These are phyloP conservation scores for Coffea canephora DNA, from an alignment of 257 asterid genomes.

Conservation along the genomic window DNA sequence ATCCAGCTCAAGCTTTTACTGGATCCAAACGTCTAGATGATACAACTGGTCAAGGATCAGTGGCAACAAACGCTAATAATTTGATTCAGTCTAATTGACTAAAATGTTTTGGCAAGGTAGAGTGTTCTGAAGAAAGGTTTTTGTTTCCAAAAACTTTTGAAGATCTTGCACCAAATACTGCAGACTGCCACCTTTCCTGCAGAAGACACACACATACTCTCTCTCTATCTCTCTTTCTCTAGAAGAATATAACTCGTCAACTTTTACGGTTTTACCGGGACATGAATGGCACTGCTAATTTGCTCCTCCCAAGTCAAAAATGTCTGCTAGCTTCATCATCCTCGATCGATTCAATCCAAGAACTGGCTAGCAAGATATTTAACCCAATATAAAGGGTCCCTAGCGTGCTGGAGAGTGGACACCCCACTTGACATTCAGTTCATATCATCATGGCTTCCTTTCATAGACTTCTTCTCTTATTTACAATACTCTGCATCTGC, in stretches of 20 bases:
- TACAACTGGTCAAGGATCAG: neutral
- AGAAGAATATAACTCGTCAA: too few species aligned
- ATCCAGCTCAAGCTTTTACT: neutral
- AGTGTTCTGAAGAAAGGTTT: neutral
- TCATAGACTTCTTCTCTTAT: constrained; percentile 24
- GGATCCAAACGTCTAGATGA: neutral
- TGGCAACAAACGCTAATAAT: neutral
- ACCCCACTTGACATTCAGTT: neutral
- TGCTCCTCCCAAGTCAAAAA: constrained; percentile 1
- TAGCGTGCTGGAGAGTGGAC: neutral
- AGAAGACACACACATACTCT: too few species aligned
- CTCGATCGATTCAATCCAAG: neutral
- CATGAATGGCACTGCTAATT: too few species aligned
- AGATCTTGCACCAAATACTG: too few species aligned
- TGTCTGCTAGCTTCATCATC: neutral
- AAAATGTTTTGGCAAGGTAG: neutral
- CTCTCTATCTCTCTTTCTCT: too few species aligned
- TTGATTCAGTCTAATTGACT: neutral
- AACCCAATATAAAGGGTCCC: neutral
- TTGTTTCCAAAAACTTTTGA: too few species aligned
- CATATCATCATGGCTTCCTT: constrained; percentile 30
- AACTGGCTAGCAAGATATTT: neutral
- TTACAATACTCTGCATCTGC: constrained; percentile 21
- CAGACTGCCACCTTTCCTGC: too few species aligned
- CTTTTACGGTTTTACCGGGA: too few species aligned